Evolutionary conservation across 805 yeast genomes (phyloP).

Genomic region (Zygoascus bituminiphila): DNA sequence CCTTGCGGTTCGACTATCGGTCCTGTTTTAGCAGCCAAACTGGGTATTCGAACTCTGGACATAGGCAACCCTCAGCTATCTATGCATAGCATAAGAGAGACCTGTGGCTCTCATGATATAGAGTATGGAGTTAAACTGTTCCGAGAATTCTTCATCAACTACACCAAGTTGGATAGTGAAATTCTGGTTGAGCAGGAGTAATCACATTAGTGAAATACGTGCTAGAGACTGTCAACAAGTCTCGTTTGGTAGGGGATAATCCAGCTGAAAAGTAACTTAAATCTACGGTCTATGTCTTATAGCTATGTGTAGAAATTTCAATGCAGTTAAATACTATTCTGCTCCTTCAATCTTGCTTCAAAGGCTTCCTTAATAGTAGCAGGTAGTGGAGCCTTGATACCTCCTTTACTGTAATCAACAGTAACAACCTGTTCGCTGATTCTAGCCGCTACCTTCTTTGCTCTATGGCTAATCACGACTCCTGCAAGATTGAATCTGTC

Average conservation of each 20-base stretch:
- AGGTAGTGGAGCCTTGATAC: slow-evolving; percentile 26
- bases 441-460: slow-evolving; percentile 27
- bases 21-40: slow-evolving; percentile 78
- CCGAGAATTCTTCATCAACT: slow-evolving; percentile 45
- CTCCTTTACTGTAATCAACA: slow-evolving; percentile 24
- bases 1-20: slow-evolving; percentile 98
- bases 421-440: slow-evolving; percentile 26
- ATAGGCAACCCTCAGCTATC: slow-evolving; percentile 86
- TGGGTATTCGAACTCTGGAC: slow-evolving; percentile 83
- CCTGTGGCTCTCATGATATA: slow-evolving; percentile 75
- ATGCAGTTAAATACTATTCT: background rate
- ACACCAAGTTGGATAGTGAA: slow-evolving; percentile 14
- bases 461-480: slow-evolving; percentile 25
- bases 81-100: slow-evolving; percentile 92
- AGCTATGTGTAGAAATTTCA: too few relatives aligned
- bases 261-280: too few relatives aligned
- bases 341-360: slow-evolving; percentile 11
- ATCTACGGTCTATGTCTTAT: too few relatives aligned
- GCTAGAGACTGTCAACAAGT: too few relatives aligned
- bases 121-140: slow-evolving; percentile 54
- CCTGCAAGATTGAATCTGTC: slow-evolving; percentile 26
- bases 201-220: too few relatives aligned
- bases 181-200: slow-evolving; percentile 15
- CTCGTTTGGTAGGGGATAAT: too few relatives aligned
- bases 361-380: slow-evolving; percentile 15